Evolutionary conservation across 768 basidiomycete species (phyloP).

Genomic region (Mycena chlorophos): DNA sequence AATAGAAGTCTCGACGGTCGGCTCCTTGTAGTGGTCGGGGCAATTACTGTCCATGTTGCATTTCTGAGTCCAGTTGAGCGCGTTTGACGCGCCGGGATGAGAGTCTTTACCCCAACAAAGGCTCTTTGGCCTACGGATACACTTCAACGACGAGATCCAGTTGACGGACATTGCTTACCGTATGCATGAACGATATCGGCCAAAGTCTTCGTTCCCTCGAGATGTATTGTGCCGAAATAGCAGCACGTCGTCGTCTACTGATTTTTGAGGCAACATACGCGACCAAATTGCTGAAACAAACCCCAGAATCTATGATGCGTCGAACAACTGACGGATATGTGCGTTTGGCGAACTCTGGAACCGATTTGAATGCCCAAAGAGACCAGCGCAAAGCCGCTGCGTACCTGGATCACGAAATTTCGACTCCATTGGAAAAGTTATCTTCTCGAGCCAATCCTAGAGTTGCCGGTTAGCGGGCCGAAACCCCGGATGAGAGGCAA

Average conservation of each 20-base stretch:
- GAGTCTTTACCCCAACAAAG: slow-evolving; percentile 70
- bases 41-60: slow-evolving; percentile 86
- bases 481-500: background rate
- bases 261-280: background rate
- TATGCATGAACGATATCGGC: slow-evolving; percentile 69
- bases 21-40: slow-evolving; percentile 70
- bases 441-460: slow-evolving; percentile 34
- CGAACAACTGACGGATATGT: slow-evolving; percentile 74
- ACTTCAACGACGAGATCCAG: background rate
- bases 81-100: background rate
- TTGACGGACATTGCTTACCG: slow-evolving; percentile 42
- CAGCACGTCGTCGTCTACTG: slow-evolving; percentile 89
- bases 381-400: no score
- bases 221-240: slow-evolving; percentile 84
- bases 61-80: slow-evolving; percentile 48
- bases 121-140: slow-evolving; percentile 66
- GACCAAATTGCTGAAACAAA: slow-evolving; percentile 39
- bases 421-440: slow-evolving; percentile 85
- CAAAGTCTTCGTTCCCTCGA: slow-evolving; percentile 76
- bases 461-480: background rate
- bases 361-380: no score
- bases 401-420: slow-evolving; percentile 50
- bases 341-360: slow-evolving; percentile 64
- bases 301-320: slow-evolving; percentile 71
- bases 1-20: slow-evolving; percentile 59